phyloP scores from a whole-genome alignment of 2,329 filamentous ascomycete genomes.

The Ophiocordyceps sinensis region DNA sequence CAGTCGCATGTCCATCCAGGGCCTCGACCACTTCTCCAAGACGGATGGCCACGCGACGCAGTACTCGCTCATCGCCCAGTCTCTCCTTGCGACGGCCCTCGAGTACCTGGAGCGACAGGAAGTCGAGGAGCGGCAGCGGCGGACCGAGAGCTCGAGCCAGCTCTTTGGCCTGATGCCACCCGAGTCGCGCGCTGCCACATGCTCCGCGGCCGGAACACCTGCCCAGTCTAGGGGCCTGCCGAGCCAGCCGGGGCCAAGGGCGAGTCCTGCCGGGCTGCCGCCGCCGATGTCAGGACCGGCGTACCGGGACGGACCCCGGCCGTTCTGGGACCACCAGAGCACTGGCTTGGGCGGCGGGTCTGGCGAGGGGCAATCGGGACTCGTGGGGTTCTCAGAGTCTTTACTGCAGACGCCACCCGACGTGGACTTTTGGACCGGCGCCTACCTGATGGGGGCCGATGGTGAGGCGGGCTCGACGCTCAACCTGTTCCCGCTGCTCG shows the following conservation, averaged over 20 bases:
- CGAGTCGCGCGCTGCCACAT: neutral
- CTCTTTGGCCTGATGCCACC: slow-evolving; percentile 33
- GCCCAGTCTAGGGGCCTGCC: neutral
- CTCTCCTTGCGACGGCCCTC: slow-evolving; percentile 29
- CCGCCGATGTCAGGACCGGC: neutral
- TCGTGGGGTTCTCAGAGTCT: slow-evolving; percentile 21
- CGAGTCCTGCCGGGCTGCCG: neutral
- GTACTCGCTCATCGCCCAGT: slow-evolving; percentile 38
- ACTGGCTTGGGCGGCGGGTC: slow-evolving; percentile 15
- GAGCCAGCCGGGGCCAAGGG: neutral
- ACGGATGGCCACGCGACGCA: slow-evolving; percentile 35
- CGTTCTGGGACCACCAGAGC: slow-evolving; percentile 5
- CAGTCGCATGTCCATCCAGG: slow-evolving; percentile 29
- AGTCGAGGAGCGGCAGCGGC: slow-evolving; percentile 27
- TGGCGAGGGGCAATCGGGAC: slow-evolving; percentile 21
- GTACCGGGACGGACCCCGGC: slow-evolving; percentile 3
- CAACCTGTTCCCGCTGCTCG: slow-evolving; percentile 36
- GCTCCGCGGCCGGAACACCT: neutral
- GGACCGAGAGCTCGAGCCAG: slow-evolving; percentile 35
- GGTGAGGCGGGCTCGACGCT: slow-evolving; percentile 28
- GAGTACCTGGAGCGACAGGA: slow-evolving; percentile 33
- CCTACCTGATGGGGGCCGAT: slow-evolving; percentile 17
- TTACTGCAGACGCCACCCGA: slow-evolving; percentile 25
- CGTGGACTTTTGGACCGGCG: slow-evolving; percentile 21
- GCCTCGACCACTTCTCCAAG: slow-evolving; percentile 33